These are phyloP conservation scores for Lathyrus sativus DNA, from an alignment of 306 rosid species.

Conservation along the genomic window DNA sequence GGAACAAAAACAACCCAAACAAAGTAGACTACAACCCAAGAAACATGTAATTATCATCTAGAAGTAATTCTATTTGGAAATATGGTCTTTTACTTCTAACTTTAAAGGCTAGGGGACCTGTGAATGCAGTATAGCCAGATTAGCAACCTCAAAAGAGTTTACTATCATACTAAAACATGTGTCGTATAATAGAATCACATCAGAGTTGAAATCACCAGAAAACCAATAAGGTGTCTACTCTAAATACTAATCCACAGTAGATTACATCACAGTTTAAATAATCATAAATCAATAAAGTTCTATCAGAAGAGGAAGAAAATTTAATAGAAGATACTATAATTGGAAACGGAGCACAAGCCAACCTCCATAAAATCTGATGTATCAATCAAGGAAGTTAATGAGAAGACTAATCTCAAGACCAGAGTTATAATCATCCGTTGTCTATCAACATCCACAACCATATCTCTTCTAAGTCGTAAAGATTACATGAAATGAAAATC, in stretches of 20 bases:
- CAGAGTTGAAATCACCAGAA: background rate
- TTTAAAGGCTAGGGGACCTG: conserved; percentile 8
- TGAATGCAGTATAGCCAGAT: background rate
- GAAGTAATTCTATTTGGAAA: background rate
- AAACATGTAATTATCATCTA: conserved; percentile 17
- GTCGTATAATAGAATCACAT: background rate
- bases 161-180: conserved; percentile 2
- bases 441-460: conserved; percentile 69
- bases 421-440: conserved; percentile 71
- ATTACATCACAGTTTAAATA: conserved; percentile 4
- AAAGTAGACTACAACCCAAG: background rate
- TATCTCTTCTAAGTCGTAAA: conserved; percentile 56
- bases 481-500: conserved; percentile 29
- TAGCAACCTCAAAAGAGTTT: background rate
- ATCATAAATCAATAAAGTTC: background rate
- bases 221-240: no score
- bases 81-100: background rate
- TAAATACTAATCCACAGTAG: no score
- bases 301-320: conserved; percentile 20
- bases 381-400: conserved; percentile 82
- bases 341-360: conserved; percentile 34
- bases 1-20: background rate
- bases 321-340: background rate
- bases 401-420: conserved; percentile 75
- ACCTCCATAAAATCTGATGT: conserved; percentile 90